Conservation (phyloP, 1,284 basidiomycete species). For the Sporisorium iseilematis-ciliati region DNA sequence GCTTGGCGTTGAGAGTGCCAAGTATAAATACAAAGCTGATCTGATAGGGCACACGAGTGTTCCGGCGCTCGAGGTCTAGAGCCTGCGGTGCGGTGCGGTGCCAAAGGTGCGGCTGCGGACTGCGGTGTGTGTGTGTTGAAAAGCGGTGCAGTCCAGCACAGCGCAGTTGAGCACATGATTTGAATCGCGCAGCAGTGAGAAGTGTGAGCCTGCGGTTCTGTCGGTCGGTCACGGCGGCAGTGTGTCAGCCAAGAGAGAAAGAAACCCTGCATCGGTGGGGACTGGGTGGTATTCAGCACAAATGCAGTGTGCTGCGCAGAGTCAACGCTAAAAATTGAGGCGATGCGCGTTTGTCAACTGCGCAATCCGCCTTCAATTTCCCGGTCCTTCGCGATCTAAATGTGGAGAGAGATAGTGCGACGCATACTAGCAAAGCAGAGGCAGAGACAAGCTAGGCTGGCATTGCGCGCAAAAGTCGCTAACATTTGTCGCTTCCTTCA, state of each 20-base stretch:
- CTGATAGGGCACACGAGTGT: too few species aligned
- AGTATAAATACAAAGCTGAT: constrained; percentile 15
- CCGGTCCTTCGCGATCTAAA: neutral
- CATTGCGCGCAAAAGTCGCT: too few species aligned
- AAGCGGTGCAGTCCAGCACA: constrained; percentile 1
- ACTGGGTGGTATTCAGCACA: neutral
- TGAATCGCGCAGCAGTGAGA: neutral
- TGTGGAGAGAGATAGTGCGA: neutral
- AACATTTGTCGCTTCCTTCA: too few species aligned
- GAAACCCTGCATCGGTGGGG: neutral
- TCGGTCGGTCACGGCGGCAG: neutral
- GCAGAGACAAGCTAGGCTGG: neutral
- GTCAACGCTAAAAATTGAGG: neutral
- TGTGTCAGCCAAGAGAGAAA: neutral
- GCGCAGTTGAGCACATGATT: neutral
- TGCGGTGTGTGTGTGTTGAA: neutral
- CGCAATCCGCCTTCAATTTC: neutral
- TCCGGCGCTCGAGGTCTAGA: neutral
- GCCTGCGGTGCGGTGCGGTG: constrained; percentile 9
- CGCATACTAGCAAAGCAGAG: neutral
- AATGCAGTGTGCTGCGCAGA: constrained; percentile 1
- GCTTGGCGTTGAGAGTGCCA: neutral
- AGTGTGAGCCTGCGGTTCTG: constrained; percentile 3
- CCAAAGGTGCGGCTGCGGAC: neutral
- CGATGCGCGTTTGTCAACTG: neutral